These are phyloP conservation scores for Cytospora chrysosperma DNA, from an alignment of 2,329 filamentous ascomycete species.

Conservation along the genomic window DNA sequence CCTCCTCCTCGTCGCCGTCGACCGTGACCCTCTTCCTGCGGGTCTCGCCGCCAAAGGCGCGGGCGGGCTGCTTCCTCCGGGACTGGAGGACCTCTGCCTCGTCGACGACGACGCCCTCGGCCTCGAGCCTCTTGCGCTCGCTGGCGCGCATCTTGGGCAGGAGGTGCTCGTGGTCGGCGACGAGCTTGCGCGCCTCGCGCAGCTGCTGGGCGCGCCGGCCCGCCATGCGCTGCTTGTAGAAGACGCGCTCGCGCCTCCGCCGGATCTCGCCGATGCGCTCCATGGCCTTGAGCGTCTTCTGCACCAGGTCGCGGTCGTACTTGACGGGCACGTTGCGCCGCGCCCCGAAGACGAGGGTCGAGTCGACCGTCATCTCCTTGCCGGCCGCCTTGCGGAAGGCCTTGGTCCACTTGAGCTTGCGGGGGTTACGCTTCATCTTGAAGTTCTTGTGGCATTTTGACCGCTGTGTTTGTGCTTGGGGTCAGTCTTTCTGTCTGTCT, in stretches of 20 bases:
- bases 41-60: conserved; percentile 43
- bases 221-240: conserved; percentile 91
- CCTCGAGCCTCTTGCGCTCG: conserved; percentile 43
- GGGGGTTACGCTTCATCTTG: conserved; percentile 96
- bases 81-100: conserved; percentile 29
- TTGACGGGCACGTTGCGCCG: conserved; percentile 92
- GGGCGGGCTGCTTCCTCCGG: conserved; percentile 31
- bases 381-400: conserved; percentile 80
- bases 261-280: conserved; percentile 85
- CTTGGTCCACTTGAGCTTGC: conserved; percentile 94
- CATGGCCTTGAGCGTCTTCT: conserved; percentile 89
- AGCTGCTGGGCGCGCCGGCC: conserved; percentile 84
- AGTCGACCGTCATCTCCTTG: conserved; percentile 90
- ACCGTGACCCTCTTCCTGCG: conserved; percentile 38
- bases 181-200: conserved; percentile 79
- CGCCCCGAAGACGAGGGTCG: conserved; percentile 86
- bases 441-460: conserved; percentile 70
- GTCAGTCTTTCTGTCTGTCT: neutral
- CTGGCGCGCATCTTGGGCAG: conserved; percentile 70
- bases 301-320: conserved; percentile 91
- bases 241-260: conserved; percentile 77
- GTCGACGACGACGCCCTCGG: conserved; percentile 38
- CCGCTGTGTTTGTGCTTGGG: conserved; percentile 36
- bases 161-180: conserved; percentile 89
- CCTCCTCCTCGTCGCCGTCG: conserved; percentile 40